Base-by-base conservation (phyloP, 148 eudicot genomes). In the Amaranthus cruentus region DNA sequence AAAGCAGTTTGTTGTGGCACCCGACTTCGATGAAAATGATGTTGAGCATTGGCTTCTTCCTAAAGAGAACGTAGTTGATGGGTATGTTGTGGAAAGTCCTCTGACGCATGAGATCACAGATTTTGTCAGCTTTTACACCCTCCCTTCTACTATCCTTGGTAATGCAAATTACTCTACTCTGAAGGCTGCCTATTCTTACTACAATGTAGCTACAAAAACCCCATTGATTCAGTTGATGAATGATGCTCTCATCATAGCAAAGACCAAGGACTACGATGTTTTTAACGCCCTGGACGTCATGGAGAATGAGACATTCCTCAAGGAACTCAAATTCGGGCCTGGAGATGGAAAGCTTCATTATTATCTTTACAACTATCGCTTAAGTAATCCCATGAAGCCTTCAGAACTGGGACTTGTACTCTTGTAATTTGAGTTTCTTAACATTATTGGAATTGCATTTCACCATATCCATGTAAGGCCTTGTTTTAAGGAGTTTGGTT, bases 41-140 rank as follows among this genome's bases (percentile, higher is more conserved):
- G 98, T 90, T 63, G 96, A 92, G 78, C 98, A 92, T 70, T 92
- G 98, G 98, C 85, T 92, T 68, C 91, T 90, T 51, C 93, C 98
- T 0, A 90, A 81, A 69, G 90, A 86, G 69, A 77, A 81, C 66
- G 98, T 92, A 6, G 85, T 92, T 46, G 98, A 92, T 62, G 85
- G 96, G 48, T 92, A 62, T 75, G 83, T 92, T 66, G 98, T 90
- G 68, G 96, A 92, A 73, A 92, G 96, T 68, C 91, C 89, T 0
- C 82, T 80, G 71, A 87, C 87, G 69, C 96, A 88, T 65, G 91
- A 90, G 75, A 85, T 92, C 73, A 92, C 98, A 48, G 93, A 92
- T 73, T 92, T 92, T 66, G 87, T 90, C 89, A 92, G 98, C 82
- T 92, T 92, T 73, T 88, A 92, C 87, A 88, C 93, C 0, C 90